phyloP scores from a whole-genome alignment of 2,329 filamentous ascomycete species.

The Botrytis elliptica region DNA sequence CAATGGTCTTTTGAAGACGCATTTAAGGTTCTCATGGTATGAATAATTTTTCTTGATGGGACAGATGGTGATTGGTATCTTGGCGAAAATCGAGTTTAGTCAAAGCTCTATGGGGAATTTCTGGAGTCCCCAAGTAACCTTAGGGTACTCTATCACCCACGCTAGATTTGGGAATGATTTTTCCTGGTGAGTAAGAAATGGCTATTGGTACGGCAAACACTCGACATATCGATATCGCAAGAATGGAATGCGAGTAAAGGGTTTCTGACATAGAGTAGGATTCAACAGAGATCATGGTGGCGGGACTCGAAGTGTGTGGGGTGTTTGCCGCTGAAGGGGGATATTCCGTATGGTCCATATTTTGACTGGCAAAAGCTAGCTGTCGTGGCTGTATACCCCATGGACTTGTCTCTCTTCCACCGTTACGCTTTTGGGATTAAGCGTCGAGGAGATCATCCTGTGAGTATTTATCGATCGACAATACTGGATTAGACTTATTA shows the following conservation, averaged over 20 bases:
- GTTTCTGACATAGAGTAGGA: neutral
- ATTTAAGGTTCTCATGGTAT: neutral
- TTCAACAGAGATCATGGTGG: neutral
- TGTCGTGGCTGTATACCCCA: neutral
- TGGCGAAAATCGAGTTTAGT: constrained; percentile 3
- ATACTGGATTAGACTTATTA: neutral
- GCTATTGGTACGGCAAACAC: neutral
- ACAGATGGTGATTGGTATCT: neutral
- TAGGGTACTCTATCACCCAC: neutral
- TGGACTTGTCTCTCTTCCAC: neutral
- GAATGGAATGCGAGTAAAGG: neutral
- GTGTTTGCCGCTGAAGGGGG: neutral
- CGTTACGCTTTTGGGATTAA: neutral
- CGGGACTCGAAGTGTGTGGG: neutral
- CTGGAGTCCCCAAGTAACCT: neutral
- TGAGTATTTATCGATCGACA: neutral
- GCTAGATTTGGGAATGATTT: neutral
- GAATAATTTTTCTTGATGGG: neutral
- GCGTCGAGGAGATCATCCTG: neutral
- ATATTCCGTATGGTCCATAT: neutral
- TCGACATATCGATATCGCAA: neutral
- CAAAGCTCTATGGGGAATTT: constrained; percentile 9
- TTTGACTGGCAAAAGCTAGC: neutral
- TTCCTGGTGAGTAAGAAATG: neutral
- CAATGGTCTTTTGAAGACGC: neutral